Evolutionary conservation across 345 rosid genomes (phyloP).

Genomic region (Sisymbrium irio): DNA sequence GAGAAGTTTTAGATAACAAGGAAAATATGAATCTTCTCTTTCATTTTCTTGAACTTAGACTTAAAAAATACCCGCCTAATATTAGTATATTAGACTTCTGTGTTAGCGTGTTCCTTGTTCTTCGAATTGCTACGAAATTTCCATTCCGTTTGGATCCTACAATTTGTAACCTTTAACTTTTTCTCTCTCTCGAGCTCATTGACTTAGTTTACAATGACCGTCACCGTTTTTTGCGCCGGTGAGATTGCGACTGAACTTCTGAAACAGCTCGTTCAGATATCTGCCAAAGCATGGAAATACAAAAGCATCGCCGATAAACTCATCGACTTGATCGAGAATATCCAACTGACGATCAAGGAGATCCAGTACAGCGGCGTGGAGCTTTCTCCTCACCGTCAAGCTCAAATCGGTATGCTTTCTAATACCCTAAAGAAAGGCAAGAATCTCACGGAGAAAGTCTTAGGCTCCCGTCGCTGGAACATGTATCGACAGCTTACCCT

Average conservation of each 20-base stretch:
- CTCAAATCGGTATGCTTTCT: constrained; percentile 53
- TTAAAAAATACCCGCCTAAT: too few relatives aligned
- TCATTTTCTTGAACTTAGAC: too few relatives aligned
- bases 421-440: constrained; percentile 41
- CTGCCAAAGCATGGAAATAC: constrained; percentile 43
- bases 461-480: constrained; percentile 57
- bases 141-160: background rate
- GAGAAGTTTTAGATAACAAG: too few relatives aligned
- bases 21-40: too few relatives aligned
- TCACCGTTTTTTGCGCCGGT: constrained; percentile 60
- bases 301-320: constrained; percentile 50
- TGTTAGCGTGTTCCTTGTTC: too few relatives aligned
- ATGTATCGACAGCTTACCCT: constrained; percentile 47
- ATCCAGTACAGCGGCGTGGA: constrained; percentile 81
- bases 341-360: constrained; percentile 55
- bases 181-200: background rate
- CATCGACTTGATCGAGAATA: constrained; percentile 23
- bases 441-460: constrained; percentile 52
- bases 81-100: too few relatives aligned
- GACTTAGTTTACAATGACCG: constrained; percentile 37
- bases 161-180: background rate
- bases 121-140: constrained; percentile 5
- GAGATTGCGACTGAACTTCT: constrained; percentile 71
- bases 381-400: constrained; percentile 62
- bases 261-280: constrained; percentile 34